Evolutionary conservation across 1,284 basidiomycete genomes (phyloP), one percentile per base, ranked within the genome.

Genomic region (Cutaneotrichosporon cavernicola): DNA sequence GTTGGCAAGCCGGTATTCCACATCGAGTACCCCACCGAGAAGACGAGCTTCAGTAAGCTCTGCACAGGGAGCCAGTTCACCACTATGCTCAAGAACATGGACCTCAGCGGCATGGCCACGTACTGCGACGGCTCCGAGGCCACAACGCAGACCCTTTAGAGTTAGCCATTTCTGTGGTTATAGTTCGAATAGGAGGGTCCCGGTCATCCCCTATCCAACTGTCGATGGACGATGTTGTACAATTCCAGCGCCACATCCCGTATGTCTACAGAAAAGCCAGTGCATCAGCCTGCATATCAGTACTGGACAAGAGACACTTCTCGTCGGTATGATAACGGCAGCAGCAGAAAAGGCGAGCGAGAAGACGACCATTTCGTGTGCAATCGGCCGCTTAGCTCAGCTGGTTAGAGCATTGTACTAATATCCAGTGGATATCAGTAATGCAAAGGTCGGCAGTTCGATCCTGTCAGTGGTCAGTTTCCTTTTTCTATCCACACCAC

Each of bases 1-100:
- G 69, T 70, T 3, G 68, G 69, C 16, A 76, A 76, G 65, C 70
- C 71, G n/a, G 68, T 72, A 32, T 66, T 76, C 58, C 61, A 65
- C 53, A 66, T 75, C 68, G 75, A 75, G 59, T 74, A 76, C 61
- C 62, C 62, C 5, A 11, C 36, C 18, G 11, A 38, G 2, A 30
- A 16, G 21, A 34, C 3, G 31, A 36, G 52, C 11, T 1, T n/a
- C 21, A 2, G 11, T 5, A 34, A 36, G 34, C n/a, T 34, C n/a
- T 53, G 8, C 52, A 5, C 7, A 6, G 18, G 32, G 13, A 8
- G 31, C 31, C n/a, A 18, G 32, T 61, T 63, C 36, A 62, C 38
- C 47, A 64, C 32, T 10, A 49, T 62, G 21, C 16, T 62, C 9
- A 67, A 66, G 60, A 58, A 47, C 13, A 16, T 51, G 30, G 32